Evolutionary conservation across 1,139 yeast species (phyloP).

Genomic region (Saccharomyces hybrid): DNA sequence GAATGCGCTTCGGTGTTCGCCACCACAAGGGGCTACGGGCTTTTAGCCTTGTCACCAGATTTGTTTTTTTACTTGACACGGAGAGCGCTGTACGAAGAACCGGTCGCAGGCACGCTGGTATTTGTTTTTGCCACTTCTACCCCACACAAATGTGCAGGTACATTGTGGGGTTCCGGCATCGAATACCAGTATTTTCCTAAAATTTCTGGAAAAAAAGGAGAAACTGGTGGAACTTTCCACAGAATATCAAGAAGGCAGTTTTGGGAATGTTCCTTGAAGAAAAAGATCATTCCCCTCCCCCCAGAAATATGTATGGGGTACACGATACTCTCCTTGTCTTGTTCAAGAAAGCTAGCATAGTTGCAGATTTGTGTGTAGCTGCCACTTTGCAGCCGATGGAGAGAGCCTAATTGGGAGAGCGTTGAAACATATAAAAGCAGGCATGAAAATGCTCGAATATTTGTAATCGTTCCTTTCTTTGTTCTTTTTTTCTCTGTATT

Average conservation of each 20-base stretch:
- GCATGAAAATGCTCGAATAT: no score
- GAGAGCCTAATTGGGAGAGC: no score
- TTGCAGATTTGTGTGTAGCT: no score
- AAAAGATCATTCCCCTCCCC: not conserved
- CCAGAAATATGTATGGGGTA: no score
- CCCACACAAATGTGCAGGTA: not conserved
- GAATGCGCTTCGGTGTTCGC: not conserved
- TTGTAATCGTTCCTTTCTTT: no score
- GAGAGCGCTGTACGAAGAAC: not conserved
- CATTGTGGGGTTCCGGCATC: not conserved
- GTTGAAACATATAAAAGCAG: no score
- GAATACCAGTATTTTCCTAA: not conserved
- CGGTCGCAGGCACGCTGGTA: not conserved
- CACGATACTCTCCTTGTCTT: not conserved
- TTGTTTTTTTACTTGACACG: not conserved
- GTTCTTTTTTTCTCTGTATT: no score
- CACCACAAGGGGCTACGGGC: not conserved
- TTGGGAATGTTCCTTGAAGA: not conserved
- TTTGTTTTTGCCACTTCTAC: not conserved
- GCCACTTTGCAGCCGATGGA: no score
- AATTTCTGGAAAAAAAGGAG: not conserved
- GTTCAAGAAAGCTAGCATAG: not conserved
- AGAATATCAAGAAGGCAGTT: not conserved
- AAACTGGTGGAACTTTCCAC: not conserved
- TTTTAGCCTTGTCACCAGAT: not conserved